Evolutionary conservation across 495 filamentous ascomycete species (phyloP), one percentile per base, ranked within the genome.

Genomic region (Gamarada debralockiae): DNA sequence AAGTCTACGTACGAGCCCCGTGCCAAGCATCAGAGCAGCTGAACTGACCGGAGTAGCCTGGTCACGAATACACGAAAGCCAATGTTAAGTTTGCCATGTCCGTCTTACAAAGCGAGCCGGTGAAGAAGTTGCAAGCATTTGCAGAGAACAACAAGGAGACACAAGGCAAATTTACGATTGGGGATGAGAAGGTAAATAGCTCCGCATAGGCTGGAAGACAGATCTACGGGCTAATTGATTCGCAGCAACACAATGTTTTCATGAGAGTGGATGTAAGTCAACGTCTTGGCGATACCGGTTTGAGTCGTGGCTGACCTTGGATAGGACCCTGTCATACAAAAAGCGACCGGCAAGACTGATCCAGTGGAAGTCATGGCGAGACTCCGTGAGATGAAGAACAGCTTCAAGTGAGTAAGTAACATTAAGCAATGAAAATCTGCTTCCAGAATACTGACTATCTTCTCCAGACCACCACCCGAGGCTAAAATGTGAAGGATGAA

Each of bases 111-210:
- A 83, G 77, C 15, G 85, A 88, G 23, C 75, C 90, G 0, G 81
- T 96, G 50, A 83, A 86, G 77, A 86, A 84, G 57, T 73, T 98
- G 23, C 69, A 83, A 48, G 72, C 78, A 0, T 96, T 92, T 67
- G 88, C 90, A 5, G 80, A 89, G 17, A 72, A 77, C 46, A 90
- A 96, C 65, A 69, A 82, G 72, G 78, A 96, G 70, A 97, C 93
- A 49, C 90, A 96, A 70, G 93, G 93, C 20, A 91, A 90, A 65
- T 97, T 95, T 59, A 98, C 93, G 0, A 97, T 98, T 68, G 91
- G 89, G 0, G 91, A 98, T 66, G 93, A 98, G 70, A 98, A 98
- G 86, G 89, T 91, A 70, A 58, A 69, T 43, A 24, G 24, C 5
- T 18, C 40, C 17, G 43, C 5, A 17, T 23, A 29, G 8, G n/a